These are phyloP conservation scores for Pythium myriotylum DNA, from an alignment of 352 stramenopile species.

Conservation along the genomic window DNA sequence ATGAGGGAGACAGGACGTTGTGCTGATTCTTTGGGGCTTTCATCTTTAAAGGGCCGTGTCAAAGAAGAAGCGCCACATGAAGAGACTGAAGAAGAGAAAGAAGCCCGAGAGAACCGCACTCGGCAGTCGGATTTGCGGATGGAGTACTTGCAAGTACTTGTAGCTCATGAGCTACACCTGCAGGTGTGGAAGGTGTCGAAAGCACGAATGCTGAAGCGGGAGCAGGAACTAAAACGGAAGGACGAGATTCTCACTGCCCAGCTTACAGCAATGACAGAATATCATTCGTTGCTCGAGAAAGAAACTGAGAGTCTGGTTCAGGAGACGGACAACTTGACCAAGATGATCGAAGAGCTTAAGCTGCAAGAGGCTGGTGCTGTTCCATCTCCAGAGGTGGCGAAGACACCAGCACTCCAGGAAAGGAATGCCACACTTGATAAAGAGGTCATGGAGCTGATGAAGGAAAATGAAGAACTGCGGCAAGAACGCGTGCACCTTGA, in stretches of 20 bases:
- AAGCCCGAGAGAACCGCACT: slow-evolving; percentile 53
- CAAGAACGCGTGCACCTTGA: slow-evolving; percentile 52
- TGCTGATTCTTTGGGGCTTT: too few species aligned
- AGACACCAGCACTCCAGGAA: slow-evolving; percentile 53
- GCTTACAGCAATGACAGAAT: slow-evolving; percentile 48
- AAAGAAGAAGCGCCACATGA: slow-evolving; percentile 59
- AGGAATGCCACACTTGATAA: slow-evolving; percentile 64
- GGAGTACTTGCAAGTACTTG: slow-evolving; percentile 78
- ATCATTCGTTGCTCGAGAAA: slow-evolving; percentile 50
- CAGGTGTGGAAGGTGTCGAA: slow-evolving; percentile 74
- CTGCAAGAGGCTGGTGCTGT: slow-evolving; percentile 57
- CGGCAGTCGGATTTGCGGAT: slow-evolving; percentile 69
- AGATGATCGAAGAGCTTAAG: slow-evolving; percentile 65
- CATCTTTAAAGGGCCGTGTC: slow-evolving; percentile 45
- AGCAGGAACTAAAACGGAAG: slow-evolving; percentile 59
- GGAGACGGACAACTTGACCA: slow-evolving; percentile 52
- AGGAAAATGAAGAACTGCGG: slow-evolving; percentile 71
- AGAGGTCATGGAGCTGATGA: slow-evolving; percentile 70
- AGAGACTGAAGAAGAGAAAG: slow-evolving; percentile 74
- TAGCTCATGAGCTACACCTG: slow-evolving; percentile 75
- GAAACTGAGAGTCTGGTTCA: slow-evolving; percentile 59
- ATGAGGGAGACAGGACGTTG: too few species aligned
- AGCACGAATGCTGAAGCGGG: slow-evolving; percentile 47
- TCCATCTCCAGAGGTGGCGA: slow-evolving; percentile 65
- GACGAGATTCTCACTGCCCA: slow-evolving; percentile 52